Conservation (phyloP, 2,329 filamentous ascomycete species). For the Aspergillus brunneoviolaceus region DNA sequence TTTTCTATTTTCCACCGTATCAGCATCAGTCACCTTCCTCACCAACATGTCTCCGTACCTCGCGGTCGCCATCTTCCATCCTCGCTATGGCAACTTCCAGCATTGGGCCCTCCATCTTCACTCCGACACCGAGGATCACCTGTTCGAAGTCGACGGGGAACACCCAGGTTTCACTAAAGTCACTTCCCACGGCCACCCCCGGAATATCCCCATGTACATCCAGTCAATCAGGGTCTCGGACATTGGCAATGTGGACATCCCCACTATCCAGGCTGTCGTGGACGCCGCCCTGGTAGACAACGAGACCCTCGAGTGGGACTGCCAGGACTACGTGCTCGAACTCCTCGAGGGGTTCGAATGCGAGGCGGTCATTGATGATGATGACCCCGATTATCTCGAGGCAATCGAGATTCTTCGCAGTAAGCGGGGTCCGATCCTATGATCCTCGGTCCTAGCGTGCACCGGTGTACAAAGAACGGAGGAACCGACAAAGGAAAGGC, state of each 20-base stretch:
- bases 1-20: too few species aligned
- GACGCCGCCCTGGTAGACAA: constrained; percentile 19
- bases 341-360: constrained; percentile 19
- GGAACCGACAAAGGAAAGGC: neutral
- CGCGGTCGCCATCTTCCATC: constrained; percentile 14
- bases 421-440: constrained; percentile 15
- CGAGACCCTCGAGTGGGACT: constrained; percentile 25
- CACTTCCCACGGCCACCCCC: constrained; percentile 11
- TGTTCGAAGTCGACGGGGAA: constrained; percentile 25
- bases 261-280: constrained; percentile 12
- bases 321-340: constrained; percentile 26
- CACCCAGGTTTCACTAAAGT: constrained; percentile 19
- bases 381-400: constrained; percentile 19
- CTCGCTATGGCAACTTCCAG: constrained; percentile 24
- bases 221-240: constrained; percentile 13
- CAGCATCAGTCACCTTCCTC: too few species aligned
- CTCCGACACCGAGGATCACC: constrained; percentile 10
- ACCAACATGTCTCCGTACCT: constrained; percentile 2
- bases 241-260: constrained; percentile 13
- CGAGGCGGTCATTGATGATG: constrained; percentile 19
- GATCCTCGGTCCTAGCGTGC: neutral
- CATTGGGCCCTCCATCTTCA: constrained; percentile 26
- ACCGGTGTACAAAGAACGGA: neutral
- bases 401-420: constrained; percentile 14
- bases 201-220: constrained; percentile 11